Evolutionary conservation across 1,284 basidiomycete species (phyloP).

Genomic region (Rhodotorula sp.): DNA sequence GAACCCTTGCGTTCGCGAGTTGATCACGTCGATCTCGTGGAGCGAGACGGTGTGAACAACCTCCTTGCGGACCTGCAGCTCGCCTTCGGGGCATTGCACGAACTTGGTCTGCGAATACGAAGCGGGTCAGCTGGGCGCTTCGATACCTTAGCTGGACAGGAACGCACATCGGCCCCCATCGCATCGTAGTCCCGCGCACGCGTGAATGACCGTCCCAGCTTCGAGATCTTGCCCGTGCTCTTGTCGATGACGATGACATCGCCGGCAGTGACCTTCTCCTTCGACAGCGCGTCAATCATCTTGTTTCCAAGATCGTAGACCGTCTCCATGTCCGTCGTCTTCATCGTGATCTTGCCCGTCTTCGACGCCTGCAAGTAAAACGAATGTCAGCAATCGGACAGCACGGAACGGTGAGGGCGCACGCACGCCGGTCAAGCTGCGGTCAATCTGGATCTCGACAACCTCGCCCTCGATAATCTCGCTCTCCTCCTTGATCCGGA

Average conservation of each 20-base stretch:
- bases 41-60: constrained; percentile 95
- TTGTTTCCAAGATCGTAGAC: constrained; percentile 98
- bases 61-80: constrained; percentile 95
- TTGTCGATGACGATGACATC: constrained; percentile 98
- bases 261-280: constrained; percentile 95
- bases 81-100: constrained; percentile 95
- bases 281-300: constrained; percentile 96
- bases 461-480: constrained; percentile 98
- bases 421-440: constrained; percentile 89
- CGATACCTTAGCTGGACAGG: not conserved
- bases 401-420: no score
- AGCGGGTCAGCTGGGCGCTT: not conserved
- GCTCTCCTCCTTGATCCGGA: constrained; percentile 95
- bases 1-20: constrained; percentile 89
- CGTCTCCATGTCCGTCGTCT: constrained; percentile 99
- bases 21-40: constrained; percentile 99
- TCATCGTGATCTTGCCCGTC: constrained; percentile 95
- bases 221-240: constrained; percentile 90
- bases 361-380: constrained; percentile 92
- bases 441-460: constrained; percentile 96
- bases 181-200: constrained; percentile 97
- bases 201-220: constrained; percentile 92
- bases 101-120: constrained; percentile 73
- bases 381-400: no score
- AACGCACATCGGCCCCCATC: constrained; percentile 90